Evolutionary conservation across 768 basidiomycete species (phyloP), one percentile per base, ranked within the genome.

Genomic region (Saitozyma sp.): DNA sequence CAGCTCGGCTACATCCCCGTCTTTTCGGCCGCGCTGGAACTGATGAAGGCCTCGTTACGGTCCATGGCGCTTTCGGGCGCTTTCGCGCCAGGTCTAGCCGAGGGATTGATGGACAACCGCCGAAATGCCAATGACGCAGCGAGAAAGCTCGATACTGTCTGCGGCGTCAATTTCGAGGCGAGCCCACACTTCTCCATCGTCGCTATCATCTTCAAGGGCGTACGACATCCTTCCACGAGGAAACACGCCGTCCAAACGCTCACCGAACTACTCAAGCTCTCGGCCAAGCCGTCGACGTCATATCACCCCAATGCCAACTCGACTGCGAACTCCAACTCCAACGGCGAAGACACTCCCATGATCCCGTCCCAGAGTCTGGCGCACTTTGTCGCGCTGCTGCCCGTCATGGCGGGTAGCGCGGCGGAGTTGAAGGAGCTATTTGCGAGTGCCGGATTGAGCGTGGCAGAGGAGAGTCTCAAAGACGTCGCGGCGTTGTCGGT

Each of bases 171-270:
- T 0, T 94, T 93, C 80, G 88, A 89, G 43, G 79, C 80, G 20
- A 88, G 83, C 75, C 89, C 92, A 79, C 89, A 90, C 8, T 91
- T 94, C 79, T 87, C 89, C 11, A 79, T 96, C 17, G 87, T 91
- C 1, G 83, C 90, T 0, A 84, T 91, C 66, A 85, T 95, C 52
- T 90, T 92, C 84, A 92, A 93, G 74, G 92, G 91, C 46, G 80
- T 92, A 59, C 86, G 92, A 29, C 86, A 88, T 67, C 83, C 86
- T 2, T 82, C 83, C 3, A 83, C 91, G 66, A 85, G 81, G 56
- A 85, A 86, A 8, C 48, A 59, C 14, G 61, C 76, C 1, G 58
- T 70, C 45, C 68, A 69, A 29, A 54, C 56, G 80, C 78, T 94
- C 43, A 89, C 90, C 11, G 81, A 91, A 17, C 79, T 94, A 0